phyloP scores from a whole-genome alignment of 805 yeast species.

The Blastobotrys parvus region DNA sequence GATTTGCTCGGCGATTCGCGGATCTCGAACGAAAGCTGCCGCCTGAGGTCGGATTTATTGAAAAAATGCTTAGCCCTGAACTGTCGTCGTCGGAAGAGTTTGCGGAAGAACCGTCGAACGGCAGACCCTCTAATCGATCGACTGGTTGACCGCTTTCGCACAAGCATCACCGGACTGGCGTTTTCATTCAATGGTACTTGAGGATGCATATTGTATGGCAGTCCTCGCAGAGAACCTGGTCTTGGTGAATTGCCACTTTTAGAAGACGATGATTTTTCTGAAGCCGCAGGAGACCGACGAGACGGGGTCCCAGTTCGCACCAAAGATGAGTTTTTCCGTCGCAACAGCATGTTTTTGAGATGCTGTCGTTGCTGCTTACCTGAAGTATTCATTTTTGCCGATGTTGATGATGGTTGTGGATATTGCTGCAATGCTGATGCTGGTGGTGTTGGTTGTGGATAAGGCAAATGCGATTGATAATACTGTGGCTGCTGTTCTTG shows the following conservation, averaged over 20 bases:
- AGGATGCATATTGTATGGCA: not conserved
- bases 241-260: not conserved
- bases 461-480: not conserved
- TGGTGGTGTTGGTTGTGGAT: not conserved
- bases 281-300: too few species aligned
- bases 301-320: not conserved
- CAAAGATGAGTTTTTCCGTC: too few species aligned
- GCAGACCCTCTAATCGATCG: conserved; percentile 10
- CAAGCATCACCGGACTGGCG: conserved; percentile 13
- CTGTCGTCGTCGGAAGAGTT: conserved; percentile 9
- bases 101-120: conserved; percentile 7
- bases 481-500: not conserved
- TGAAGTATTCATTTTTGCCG: not conserved
- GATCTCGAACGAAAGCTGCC: conserved; percentile 15
- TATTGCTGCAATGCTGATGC: too few species aligned
- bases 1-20: conserved; percentile 7
- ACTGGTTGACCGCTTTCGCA: conserved; percentile 7
- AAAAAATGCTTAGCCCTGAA: conserved; percentile 7
- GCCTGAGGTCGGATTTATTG: conserved; percentile 6
- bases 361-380: not conserved
- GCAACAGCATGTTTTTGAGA: too few species aligned
- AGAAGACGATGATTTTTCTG: too few species aligned
- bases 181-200: not conserved
- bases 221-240: not conserved
- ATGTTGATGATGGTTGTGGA: too few species aligned